These are phyloP conservation scores for Sclerotinia sclerotiorum DNA, from an alignment of 2,329 filamentous ascomycete species.

Conservation along the genomic window DNA sequence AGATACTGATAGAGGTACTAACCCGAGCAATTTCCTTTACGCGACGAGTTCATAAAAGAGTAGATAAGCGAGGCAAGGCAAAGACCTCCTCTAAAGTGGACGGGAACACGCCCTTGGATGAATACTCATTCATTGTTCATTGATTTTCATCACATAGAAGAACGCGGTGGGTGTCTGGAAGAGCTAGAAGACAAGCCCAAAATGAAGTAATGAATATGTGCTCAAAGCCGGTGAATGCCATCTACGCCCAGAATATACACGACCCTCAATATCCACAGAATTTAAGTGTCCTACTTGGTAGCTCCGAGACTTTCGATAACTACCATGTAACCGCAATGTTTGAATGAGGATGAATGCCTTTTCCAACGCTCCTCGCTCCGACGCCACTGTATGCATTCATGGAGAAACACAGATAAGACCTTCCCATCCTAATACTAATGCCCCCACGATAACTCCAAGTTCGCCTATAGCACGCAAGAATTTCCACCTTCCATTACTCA, in stretches of 20 bases:
- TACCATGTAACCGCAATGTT: constrained; percentile 1
- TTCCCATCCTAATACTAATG: neutral
- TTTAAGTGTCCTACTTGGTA: neutral
- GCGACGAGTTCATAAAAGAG: no score
- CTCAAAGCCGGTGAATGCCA: neutral
- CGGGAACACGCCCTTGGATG: neutral
- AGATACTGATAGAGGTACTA: no score
- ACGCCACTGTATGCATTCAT: constrained; percentile 13
- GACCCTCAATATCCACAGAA: neutral
- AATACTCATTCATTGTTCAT: neutral
- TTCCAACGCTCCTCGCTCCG: constrained; percentile 5
- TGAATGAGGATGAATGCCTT: neutral
- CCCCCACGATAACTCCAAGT: constrained; percentile 14
- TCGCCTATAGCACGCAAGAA: neutral
- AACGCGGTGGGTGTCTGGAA: neutral
- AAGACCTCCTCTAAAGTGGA: no score
- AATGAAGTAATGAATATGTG: neutral
- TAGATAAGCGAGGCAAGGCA: no score
- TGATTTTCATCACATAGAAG: neutral
- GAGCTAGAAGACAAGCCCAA: neutral
- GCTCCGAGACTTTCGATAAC: neutral
- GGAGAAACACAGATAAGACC: neutral
- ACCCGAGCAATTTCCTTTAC: no score
- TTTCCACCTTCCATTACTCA: neutral
- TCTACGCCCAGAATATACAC: neutral